phyloP scores from a whole-genome alignment of 495 filamentous ascomycete species.

The Neurospora sp. region DNA sequence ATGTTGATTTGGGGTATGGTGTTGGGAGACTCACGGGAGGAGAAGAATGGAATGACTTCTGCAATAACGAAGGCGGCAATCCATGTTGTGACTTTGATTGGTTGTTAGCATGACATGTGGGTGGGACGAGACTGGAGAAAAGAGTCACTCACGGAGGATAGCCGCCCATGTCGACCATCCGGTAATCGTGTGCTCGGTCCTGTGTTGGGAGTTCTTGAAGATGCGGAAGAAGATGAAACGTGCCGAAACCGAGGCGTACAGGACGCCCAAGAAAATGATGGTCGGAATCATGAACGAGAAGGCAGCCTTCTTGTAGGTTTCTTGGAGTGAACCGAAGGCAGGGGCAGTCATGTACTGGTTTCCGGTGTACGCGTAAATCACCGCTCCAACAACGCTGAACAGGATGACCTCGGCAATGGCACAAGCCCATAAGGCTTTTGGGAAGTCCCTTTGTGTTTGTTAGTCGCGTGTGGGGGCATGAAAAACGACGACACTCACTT shows the following conservation, averaged over 20 bases:
- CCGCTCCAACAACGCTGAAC: constrained; percentile 63
- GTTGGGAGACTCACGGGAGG: constrained; percentile 38
- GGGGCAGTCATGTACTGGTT: constrained; percentile 74
- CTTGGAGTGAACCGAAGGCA: constrained; percentile 71
- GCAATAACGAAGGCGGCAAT: constrained; percentile 72
- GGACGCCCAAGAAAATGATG: constrained; percentile 76
- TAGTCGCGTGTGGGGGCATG: background rate
- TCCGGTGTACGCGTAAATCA: constrained; percentile 74
- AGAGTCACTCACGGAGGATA: constrained; percentile 43
- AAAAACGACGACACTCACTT: constrained; percentile 5
- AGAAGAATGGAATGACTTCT: constrained; percentile 87
- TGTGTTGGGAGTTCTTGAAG: constrained; percentile 67
- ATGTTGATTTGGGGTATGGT: background rate
- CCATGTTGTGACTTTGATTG: constrained; percentile 54
- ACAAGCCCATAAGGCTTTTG: constrained; percentile 79
- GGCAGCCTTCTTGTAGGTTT: constrained; percentile 65
- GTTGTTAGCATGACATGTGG: constrained; percentile 8
- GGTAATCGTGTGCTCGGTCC: constrained; percentile 65
- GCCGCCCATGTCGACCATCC: constrained; percentile 70
- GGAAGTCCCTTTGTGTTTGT: constrained; percentile 52
- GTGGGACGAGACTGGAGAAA: too few species aligned
- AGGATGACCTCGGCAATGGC: constrained; percentile 77
- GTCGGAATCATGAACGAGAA: constrained; percentile 93
- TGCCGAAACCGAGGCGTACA: constrained; percentile 80
- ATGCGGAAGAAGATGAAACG: constrained; percentile 82